Conservation (phyloP, 75 land plant genomes). For the Pseudotsuga menziesii region DNA sequence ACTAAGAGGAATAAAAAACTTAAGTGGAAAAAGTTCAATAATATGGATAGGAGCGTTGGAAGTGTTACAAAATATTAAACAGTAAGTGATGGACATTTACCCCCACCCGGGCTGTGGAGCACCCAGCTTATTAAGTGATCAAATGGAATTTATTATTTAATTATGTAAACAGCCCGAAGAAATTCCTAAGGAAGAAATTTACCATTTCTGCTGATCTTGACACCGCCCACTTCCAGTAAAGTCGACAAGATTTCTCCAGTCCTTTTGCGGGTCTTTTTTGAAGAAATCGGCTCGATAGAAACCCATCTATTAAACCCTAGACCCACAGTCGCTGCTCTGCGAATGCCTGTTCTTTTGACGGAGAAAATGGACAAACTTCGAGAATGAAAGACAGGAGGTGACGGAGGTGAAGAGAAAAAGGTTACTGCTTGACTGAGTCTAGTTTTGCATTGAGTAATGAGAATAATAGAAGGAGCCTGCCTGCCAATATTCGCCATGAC, state of each 20-base stretch:
- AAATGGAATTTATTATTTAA: background rate
- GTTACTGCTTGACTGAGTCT: background rate
- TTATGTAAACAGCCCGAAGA: too few relatives aligned
- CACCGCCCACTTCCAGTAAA: conserved; percentile 43
- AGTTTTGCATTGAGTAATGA: background rate
- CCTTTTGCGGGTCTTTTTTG: background rate
- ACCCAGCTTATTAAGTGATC: background rate
- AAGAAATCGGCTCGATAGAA: conserved; percentile 4
- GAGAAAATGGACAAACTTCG: background rate
- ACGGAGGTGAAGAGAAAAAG: background rate
- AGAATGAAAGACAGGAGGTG: background rate
- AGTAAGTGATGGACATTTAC: background rate
- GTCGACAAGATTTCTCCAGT: background rate
- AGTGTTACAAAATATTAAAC: background rate
- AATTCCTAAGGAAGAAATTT: background rate
- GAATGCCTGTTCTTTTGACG: background rate
- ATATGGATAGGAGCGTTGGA: background rate
- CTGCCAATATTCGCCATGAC: background rate
- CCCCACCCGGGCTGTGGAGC: too few relatives aligned
- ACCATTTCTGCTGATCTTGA: conserved; percentile 40
- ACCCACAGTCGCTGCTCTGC: too few relatives aligned
- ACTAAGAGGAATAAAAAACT: background rate
- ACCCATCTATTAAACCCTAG: background rate
- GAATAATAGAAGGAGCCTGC: background rate
- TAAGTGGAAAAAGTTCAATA: background rate